These are phyloP conservation scores for Selaginella tamariscina DNA, from an alignment of 75 land plant genomes.

Conservation along the genomic window DNA sequence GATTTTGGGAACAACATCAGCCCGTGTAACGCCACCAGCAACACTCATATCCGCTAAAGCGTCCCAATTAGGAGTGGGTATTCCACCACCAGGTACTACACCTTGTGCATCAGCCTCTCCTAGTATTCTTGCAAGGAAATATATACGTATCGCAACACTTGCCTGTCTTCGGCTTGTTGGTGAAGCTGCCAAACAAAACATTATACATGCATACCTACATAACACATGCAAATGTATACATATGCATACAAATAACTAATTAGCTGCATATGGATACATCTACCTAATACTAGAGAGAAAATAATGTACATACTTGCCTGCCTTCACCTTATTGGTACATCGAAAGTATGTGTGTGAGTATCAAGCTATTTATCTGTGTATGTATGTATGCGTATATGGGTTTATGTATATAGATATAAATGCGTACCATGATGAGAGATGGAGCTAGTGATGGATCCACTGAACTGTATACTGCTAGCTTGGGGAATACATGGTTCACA, in stretches of 20 bases:
- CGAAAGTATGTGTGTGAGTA: too few relatives aligned
- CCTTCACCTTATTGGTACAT: too few relatives aligned
- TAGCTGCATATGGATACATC: too few relatives aligned
- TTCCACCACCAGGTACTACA: slow-evolving; percentile 78
- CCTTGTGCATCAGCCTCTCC: slow-evolving; percentile 88
- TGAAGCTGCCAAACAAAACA: slow-evolving; percentile 48
- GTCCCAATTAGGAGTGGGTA: slow-evolving; percentile 99
- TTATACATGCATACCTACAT: too few relatives aligned
- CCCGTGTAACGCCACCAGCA: slow-evolving; percentile 92
- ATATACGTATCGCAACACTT: slow-evolving; percentile 88
- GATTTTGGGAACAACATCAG: slow-evolving; percentile 89
- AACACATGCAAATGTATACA: too few relatives aligned
- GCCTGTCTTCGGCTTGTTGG: slow-evolving; percentile 88
- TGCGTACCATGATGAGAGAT: slow-evolving; percentile 80
- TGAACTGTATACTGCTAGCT: slow-evolving; percentile 95
- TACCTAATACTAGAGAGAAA: too few relatives aligned
- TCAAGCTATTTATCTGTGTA: too few relatives aligned
- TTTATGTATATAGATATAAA: not conserved
- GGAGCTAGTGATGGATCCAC: slow-evolving; percentile 98
- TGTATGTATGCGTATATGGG: too few relatives aligned
- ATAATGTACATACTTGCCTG: too few relatives aligned
- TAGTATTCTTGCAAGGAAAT: slow-evolving; percentile 79
- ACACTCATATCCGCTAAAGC: slow-evolving; percentile 90
- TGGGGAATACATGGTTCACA: slow-evolving; percentile 85
- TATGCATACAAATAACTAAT: too few relatives aligned